phyloP scores from a whole-genome alignment of 2,329 filamentous ascomycete species.

The Ampelomyces quisqualis region DNA sequence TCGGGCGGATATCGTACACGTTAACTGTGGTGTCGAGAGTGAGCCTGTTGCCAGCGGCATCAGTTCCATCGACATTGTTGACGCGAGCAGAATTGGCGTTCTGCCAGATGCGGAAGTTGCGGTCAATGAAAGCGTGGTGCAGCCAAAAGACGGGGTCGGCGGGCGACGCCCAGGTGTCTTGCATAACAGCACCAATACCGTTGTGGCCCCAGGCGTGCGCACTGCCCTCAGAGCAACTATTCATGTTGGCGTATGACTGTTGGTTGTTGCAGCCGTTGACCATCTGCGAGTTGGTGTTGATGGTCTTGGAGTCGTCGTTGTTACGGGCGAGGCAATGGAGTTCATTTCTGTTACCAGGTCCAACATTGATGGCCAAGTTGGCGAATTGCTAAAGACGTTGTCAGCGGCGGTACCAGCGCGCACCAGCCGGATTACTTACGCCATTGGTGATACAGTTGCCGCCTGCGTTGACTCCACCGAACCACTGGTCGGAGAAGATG shows the following conservation, averaged over 20 bases:
- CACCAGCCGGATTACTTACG: constrained; percentile 24
- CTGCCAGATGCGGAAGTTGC: constrained; percentile 56
- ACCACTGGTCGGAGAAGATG: constrained; percentile 34
- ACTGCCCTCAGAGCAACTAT: constrained; percentile 30
- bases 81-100: constrained; percentile 28
- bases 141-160: constrained; percentile 50
- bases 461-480: constrained; percentile 27
- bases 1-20: constrained; percentile 30
- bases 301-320: constrained; percentile 24
- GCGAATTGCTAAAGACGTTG: constrained; percentile 30
- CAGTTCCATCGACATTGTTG: constrained; percentile 46
- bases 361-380: constrained; percentile 33
- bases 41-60: constrained; percentile 22
- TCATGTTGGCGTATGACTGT: constrained; percentile 31
- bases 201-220: constrained; percentile 42
- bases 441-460: constrained; percentile 37
- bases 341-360: constrained; percentile 29
- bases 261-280: constrained; percentile 33
- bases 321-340: constrained; percentile 38
- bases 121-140: constrained; percentile 54
- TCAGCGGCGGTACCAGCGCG: constrained; percentile 4
- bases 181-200: constrained; percentile 40
- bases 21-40: constrained; percentile 31
- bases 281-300: constrained; percentile 29
- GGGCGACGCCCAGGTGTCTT: constrained; percentile 36